These are phyloP conservation scores for Stereocaulon alpinum DNA, from an alignment of 495 filamentous ascomycete species.

Conservation along the genomic window DNA sequence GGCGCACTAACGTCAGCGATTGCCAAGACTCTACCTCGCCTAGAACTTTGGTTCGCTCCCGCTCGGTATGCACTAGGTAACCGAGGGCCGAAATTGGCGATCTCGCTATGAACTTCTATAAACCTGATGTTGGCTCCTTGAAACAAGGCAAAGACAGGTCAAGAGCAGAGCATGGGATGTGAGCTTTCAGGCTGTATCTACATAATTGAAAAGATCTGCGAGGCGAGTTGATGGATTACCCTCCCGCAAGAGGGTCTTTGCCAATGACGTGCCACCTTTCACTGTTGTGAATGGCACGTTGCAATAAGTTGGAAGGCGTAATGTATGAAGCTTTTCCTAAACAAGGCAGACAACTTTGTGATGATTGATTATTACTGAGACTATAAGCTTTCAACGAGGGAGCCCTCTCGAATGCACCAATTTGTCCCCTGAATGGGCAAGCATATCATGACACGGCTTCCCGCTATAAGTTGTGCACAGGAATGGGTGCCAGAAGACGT, in stretches of 20 bases:
- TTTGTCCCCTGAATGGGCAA: too few relatives aligned
- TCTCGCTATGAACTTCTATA: neutral
- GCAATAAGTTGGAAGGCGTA: too few relatives aligned
- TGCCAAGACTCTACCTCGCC: neutral
- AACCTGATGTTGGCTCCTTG: neutral
- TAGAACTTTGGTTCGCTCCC: neutral
- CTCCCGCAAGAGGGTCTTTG: neutral
- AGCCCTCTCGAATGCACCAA: too few relatives aligned
- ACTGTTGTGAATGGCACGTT: too few relatives aligned
- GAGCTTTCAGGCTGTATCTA: too few relatives aligned
- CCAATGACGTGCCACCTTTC: neutral
- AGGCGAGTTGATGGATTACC: neutral
- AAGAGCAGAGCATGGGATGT: neutral
- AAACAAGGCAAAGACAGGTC: neutral
- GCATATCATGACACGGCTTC: too few relatives aligned
- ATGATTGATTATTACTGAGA: too few relatives aligned
- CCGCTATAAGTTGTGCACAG: too few relatives aligned
- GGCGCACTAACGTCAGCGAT: neutral
- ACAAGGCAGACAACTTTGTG: too few relatives aligned
- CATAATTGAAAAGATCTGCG: neutral
- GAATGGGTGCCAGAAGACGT: too few relatives aligned
- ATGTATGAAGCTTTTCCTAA: too few relatives aligned
- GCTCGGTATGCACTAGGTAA: neutral
- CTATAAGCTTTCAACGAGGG: too few relatives aligned
- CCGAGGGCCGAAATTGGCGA: neutral